Base-by-base conservation (phyloP, 2,329 filamentous ascomycete species). In the Magnaporthiopsis incrustans region DNA sequence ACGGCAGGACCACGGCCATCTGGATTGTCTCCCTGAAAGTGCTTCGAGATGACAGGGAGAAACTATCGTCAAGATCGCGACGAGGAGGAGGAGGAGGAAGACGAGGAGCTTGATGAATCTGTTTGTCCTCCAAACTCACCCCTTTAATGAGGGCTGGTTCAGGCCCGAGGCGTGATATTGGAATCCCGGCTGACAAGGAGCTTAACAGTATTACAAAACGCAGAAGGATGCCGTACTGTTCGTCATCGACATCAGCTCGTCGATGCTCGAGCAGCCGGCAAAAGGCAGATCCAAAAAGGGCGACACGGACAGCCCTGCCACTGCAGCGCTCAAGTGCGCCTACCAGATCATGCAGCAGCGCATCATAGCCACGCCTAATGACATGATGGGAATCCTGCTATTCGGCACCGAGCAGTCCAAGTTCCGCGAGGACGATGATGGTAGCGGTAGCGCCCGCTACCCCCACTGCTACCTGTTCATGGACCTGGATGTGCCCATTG, bases 161-260 rank as follows among this genome's bases (percentile, higher is more conserved):
- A 12, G 33, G 33, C 10, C 4, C 3, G 4, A 18, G 14, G 35
- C 14, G n/a, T 8, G 56, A 57, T 27, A 12, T 18, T 22, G 12
- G 25, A 5, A 18, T 30, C n/a, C 18, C 6, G 5, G 35, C 68
- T 71, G 26, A 70, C 61, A 25, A 0, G 14, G 63, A 63, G 58
- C 59, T 61, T 64, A 57, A 14, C 69, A 94, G 92, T 88, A 87
- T 75, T 99, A 95, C 80, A 96, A 93, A 78, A 84, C 89, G 0
- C 89, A 93, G 73, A 97, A 97, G 78, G 95, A 99, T 86, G 95
- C 95, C n/a, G 85, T 98, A n/a, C 82, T 99, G 30, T 94, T 99
- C 73, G 94, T 92, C 18, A 97, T 99, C 71, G 90, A 98, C 71
- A 83, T 98, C 72, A 97, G 90, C 80, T 77, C 86, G 53, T 92